Evolutionary conservation across 441 rosid species (phyloP).

Genomic region (Hura crepitans): DNA sequence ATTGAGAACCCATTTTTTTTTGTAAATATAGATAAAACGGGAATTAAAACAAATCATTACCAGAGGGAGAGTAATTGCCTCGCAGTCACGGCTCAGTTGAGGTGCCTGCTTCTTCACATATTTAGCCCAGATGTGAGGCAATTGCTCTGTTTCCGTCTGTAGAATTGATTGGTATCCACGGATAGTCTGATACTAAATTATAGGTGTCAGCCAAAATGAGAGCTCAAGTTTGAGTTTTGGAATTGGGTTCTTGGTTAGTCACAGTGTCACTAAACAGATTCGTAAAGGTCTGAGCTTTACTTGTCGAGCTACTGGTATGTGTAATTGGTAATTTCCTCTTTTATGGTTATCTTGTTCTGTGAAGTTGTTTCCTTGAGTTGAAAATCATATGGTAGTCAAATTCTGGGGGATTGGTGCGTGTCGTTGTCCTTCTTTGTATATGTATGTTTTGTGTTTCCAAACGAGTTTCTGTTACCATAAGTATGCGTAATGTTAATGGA

Average conservation of each 20-base stretch:
- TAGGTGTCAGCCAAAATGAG: neutral
- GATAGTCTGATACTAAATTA: neutral
- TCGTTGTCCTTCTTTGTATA: neutral
- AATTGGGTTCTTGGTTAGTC: neutral
- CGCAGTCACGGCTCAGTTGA: too few species aligned
- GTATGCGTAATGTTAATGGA: neutral
- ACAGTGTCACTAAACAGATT: too few species aligned
- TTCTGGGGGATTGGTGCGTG: neutral
- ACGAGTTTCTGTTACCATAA: too few species aligned
- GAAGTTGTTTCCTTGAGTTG: neutral
- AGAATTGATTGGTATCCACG: too few species aligned
- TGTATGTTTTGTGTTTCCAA: too few species aligned
- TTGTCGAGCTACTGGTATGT: slow-evolving; percentile 11
- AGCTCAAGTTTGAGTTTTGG: neutral
- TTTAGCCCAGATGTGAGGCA: too few species aligned
- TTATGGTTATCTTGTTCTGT: neutral
- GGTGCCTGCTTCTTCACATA: neutral
- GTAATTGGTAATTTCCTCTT: neutral
- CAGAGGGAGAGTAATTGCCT: neutral
- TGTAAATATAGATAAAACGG: neutral
- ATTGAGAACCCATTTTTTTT: too few species aligned
- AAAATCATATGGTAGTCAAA: neutral
- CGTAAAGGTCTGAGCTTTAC: too few species aligned
- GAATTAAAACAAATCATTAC: neutral
- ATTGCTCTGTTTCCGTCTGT: too few species aligned